A percentile compares a stretch with the other conserved stretches of the same genome.
Conservation (phyloP, 805 yeast species). For the Cyberlindnera misumaiensis region DNA sequence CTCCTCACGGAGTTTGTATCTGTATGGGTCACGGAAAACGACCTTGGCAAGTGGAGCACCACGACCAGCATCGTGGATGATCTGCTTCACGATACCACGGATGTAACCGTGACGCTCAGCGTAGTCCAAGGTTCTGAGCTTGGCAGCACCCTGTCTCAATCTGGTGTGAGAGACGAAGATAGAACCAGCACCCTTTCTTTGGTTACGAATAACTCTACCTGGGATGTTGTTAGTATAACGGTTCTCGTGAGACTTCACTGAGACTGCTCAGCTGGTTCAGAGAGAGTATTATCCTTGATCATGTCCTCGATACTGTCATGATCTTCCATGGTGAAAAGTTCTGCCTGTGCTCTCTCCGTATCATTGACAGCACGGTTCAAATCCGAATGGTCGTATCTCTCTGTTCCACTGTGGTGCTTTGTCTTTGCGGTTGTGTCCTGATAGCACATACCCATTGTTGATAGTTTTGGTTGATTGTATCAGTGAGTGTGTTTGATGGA, state of each 20-base stretch:
- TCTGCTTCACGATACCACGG: conserved; percentile 98
- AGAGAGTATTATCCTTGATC: no score
- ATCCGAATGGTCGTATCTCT: no score
- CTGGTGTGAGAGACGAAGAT: conserved; percentile 99
- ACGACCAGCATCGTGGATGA: conserved; percentile 99
- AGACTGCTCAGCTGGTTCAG: neutral
- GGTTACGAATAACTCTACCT: conserved; percentile 99
- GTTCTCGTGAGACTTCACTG: neutral
- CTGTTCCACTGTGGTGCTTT: no score
- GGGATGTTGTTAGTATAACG: conserved; percentile 14
- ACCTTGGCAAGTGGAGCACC: conserved; percentile 99
- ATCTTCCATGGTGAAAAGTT: no score
- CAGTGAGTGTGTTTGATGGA: conserved; percentile 7
- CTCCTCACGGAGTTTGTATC: conserved; percentile 95
- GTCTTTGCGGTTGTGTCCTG: neutral
- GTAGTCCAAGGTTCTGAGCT: conserved; percentile 97
- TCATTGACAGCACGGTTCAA: no score
- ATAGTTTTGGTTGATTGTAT: conserved; percentile 20
- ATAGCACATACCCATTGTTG: conserved; percentile 26
- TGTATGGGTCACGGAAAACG: conserved; percentile 99
- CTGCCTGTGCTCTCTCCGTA: no score
- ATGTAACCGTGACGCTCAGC: conserved; percentile 99
- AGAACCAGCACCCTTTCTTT: conserved; percentile 99
- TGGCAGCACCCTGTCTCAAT: conserved; percentile 99
- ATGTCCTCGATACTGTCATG: no score